A percentile compares a stretch with the other conserved stretches of the same genome.
phyloP scores from a whole-genome alignment of 2,329 filamentous ascomycete genomes.

The Xylariaceae sp. region DNA sequence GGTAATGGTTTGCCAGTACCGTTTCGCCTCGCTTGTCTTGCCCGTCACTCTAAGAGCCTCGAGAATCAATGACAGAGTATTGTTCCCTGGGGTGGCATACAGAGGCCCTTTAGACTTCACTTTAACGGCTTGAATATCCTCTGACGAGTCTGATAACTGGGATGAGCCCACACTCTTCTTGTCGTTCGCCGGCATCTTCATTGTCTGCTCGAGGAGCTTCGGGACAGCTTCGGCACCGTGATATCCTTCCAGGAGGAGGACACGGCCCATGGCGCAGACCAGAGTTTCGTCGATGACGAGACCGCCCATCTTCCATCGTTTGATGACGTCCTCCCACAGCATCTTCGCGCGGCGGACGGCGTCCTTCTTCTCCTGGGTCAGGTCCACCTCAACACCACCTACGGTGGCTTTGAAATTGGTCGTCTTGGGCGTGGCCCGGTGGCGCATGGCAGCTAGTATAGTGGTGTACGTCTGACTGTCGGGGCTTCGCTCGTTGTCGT shows the following conservation, averaged over 20 bases:
- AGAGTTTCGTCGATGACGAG: constrained; percentile 72
- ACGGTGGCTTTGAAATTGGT: constrained; percentile 17
- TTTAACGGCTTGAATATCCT: neutral
- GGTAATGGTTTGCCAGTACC: constrained; percentile 75
- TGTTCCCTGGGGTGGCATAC: constrained; percentile 44
- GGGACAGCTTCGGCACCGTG: constrained; percentile 67
- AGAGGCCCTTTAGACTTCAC: constrained; percentile 15
- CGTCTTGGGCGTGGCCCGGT: constrained; percentile 28
- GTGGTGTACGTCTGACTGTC: constrained; percentile 73
- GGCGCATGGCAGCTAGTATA: constrained; percentile 71
- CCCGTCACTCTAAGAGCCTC: constrained; percentile 56
- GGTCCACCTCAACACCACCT: constrained; percentile 29
- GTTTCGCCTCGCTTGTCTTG: constrained; percentile 55
- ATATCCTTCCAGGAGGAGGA: constrained; percentile 62
- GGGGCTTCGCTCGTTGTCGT: constrained; percentile 57
- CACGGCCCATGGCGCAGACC: constrained; percentile 72
- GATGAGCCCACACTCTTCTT: constrained; percentile 33
- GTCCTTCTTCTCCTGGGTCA: constrained; percentile 33
- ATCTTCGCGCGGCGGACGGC: constrained; percentile 61
- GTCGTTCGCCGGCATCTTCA: constrained; percentile 59
- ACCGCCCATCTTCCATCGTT: constrained; percentile 67
- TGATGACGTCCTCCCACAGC: constrained; percentile 75
- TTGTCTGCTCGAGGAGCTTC: constrained; percentile 72
- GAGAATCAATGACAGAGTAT: constrained; percentile 65
- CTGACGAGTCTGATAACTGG: constrained; percentile 1